Base-by-base conservation (phyloP, 75 land plant genomes). In the Picea glauca region DNA sequence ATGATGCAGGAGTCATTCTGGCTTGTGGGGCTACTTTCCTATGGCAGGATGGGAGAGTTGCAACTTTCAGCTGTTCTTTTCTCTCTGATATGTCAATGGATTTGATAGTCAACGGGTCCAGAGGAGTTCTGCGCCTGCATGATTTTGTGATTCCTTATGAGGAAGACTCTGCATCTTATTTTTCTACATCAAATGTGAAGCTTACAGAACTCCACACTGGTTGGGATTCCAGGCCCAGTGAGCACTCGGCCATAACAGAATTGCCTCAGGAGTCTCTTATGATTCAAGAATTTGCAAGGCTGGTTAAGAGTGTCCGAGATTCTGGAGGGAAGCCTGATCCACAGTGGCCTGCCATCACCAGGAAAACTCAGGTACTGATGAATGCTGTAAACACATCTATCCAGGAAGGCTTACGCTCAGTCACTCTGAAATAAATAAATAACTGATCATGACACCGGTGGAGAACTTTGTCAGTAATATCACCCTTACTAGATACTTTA, bases 51-150 rank as follows among this genome's bases (percentile, higher is more conserved):
- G 93, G 89, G 12, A 85, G 77, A 73, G 62, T 83, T 0, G 98
- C 97, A 18, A 94, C 87, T 18, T 89, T 96, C 79, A 68, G 82
- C 32, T 90, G 94, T 86, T 90, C 93, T 3, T 96, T 96, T 79
- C 83, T 82, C 11, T 67, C 85, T 56, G 79, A 87, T 78, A 79
- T 94, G 79, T 81, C 97, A 17, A 92, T 90, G 93, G 79, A 89
- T 11, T 0, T 86, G 1, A 78, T 80, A 33, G 88, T 87, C 58
- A 18, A 67, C 0, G 91, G 93, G 0, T 46, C 91, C 13, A 84
- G 74, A 30, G 95, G 90, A 4, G 56, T 80, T 1, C 68, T 94
- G 57, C 81, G 81, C 6, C 13, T 90, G 33, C 62, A 78, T 11
- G 95, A 94, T 80, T 93, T 92, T 66, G 85, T 92, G 14, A 87